These are phyloP conservation scores for Henckelia pumila DNA, from an alignment of 257 asterid genomes.

Conservation along the genomic window DNA sequence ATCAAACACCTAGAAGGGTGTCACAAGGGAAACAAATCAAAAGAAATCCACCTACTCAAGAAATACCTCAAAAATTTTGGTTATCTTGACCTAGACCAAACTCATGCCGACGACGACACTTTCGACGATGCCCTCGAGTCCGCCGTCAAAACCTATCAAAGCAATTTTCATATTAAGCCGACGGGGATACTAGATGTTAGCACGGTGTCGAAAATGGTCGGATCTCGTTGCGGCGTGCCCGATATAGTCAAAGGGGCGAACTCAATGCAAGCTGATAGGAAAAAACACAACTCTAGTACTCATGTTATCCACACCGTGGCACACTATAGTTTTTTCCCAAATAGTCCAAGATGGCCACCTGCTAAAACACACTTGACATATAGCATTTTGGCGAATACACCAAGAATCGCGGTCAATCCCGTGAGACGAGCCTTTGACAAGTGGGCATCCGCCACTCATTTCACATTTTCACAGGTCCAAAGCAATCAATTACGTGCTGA, in stretches of 20 bases:
- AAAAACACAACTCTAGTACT: neutral
- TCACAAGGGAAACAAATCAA: conserved; percentile 30
- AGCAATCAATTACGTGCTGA: neutral
- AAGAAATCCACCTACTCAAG: conserved; percentile 29
- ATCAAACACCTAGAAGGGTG: conserved; percentile 33
- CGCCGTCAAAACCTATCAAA: neutral
- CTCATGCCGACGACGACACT: conserved; percentile 22
- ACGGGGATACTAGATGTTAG: conserved; percentile 21
- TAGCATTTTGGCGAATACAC: conserved; percentile 5
- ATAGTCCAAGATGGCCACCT: conserved; percentile 25
- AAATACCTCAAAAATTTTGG: conserved; percentile 30
- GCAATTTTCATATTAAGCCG: neutral
- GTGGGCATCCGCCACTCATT: conserved; percentile 21
- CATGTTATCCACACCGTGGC: conserved; percentile 11
- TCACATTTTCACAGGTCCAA: conserved; percentile 18
- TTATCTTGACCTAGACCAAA: conserved; percentile 26
- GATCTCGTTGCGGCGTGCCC: conserved; percentile 26
- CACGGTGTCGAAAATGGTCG: conserved; percentile 16
- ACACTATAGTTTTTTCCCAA: conserved; percentile 21
- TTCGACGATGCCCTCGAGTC: neutral
- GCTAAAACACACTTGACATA: conserved; percentile 20
- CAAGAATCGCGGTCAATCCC: neutral
- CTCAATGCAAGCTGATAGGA: neutral
- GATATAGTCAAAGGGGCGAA: conserved; percentile 21
- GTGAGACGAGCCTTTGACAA: conserved; percentile 17